Evolutionary conservation across 805 yeast species (phyloP), one percentile per base, ranked within the genome.

Genomic region (Groenewaldozyma tartarivorans): DNA sequence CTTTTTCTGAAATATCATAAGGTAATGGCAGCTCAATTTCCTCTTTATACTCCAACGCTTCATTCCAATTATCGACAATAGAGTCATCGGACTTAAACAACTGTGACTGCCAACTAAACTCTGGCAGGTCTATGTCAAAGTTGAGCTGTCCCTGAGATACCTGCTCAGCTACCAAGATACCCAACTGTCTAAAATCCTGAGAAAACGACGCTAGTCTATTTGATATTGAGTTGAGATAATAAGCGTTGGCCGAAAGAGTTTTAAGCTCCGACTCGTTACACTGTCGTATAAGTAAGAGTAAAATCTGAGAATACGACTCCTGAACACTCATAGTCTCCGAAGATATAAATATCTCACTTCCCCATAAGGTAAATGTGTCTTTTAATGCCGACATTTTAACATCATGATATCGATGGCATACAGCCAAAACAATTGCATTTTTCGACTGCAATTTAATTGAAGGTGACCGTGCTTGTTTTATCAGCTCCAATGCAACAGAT

Each of bases 231-330:
- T 44, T 33, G 19, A 57, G 38, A 34, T 48, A 50, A 1, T n/a
- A 65, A 1, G 39, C 16, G 17, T 44, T 20, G 2, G 40, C 26
- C 1, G 43, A 18, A 4, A 49, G 16, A 4, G 19, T 20, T 7
- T 20, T 16, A 2, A 46, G 21, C 11, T 20, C 19, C n/a, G 27
- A 15, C 15, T 27, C 29, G 15, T 33, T 20, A 21, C 48, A 38
- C 15, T 42, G 40, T 7, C 33, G 15, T 5, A 43, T 7, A 5
- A 39, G 33, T 30, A 71, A 47, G 4, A 75, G 50, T 1, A 79
- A 52, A 3, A 72, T 55, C 31, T 65, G 69, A 0, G 87, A 72
- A 24, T 72, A 56, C 2, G 56, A 51, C 24, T 65, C 69, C 52
- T 81, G 90, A 2, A 51, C 36, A 0, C 54, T 44, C 1, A 67